Evolutionary conservation across 225 moss, liverwort and hornwort genomes (phyloP).

Genomic region (Physcomitrium patens): DNA sequence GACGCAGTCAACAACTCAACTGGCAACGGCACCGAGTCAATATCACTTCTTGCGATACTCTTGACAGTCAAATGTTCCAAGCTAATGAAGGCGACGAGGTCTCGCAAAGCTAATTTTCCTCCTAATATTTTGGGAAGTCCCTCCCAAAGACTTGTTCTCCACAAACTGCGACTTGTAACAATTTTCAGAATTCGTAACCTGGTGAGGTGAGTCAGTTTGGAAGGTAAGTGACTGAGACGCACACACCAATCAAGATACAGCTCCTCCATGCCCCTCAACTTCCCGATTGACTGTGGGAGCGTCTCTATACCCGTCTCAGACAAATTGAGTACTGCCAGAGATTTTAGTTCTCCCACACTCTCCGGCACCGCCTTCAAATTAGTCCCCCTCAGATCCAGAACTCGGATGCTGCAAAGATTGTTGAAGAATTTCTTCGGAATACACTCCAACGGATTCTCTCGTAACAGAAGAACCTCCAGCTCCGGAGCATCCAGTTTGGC

Average conservation of each 20-base stretch:
- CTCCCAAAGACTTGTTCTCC: constrained; percentile 25
- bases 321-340: constrained; percentile 4
- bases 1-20: not conserved
- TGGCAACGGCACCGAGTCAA: not conserved
- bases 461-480: constrained; percentile 15
- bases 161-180: not conserved
- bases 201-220: constrained; percentile 8
- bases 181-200: not conserved
- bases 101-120: constrained; percentile 23
- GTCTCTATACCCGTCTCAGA: not conserved
- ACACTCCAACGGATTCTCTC: not conserved
- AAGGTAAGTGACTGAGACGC: not conserved
- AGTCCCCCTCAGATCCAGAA: not conserved
- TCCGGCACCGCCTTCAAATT: constrained; percentile 7
- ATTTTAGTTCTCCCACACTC: constrained; percentile 12
- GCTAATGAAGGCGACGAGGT: constrained; percentile 21
- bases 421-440: not conserved
- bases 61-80: constrained; percentile 22
- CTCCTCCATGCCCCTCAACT: not conserved
- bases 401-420: constrained; percentile 25
- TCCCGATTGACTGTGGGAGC: constrained; percentile 23
- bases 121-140: no score
- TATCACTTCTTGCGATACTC: no score
- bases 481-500: constrained; percentile 21
- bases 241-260: not conserved